Evolutionary conservation across 2,329 filamentous ascomycete species (phyloP), one percentile per base, ranked within the genome.

Genomic region (Trichophyton simii): DNA sequence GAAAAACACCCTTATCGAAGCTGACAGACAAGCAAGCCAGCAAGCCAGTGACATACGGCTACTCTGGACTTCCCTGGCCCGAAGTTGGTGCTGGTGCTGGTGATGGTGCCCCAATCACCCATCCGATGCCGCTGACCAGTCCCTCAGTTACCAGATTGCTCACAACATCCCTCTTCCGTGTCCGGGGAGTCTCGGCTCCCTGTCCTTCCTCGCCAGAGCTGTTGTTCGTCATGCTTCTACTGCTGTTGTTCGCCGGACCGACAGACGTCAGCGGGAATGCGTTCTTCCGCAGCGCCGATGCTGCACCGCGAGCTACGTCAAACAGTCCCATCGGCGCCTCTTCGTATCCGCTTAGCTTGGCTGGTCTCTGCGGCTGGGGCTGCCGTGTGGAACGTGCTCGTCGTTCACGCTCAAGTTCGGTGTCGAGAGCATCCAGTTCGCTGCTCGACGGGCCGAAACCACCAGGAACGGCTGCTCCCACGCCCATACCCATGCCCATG

Each of bases 91-190:
- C 76, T 63, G 78, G 76, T 36, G 34, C 34, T 36, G 34, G 34
- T 36, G 34, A 18, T 18, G 18, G 18, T 60, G 76, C 77, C 70
- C 84, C 84, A 60, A 87, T 70, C 61, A 86, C 81, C 84, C 84
- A 87, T 7, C 84, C 84, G 67, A 87, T 75, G 8, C 84, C 84
- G 69, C 78, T 83, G 6, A 82, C 82, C 68, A 86, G 70, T 5
- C 82, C 82, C 1, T 82, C 83, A 11, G 81, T 84, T 4, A 85
- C 83, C 71, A 83, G 83, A 72, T 79, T 85, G 62, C 83, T 83
- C 57, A 86, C 82, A 73, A 85, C 72, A 69, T 80, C 78, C 62
- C 78, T 69, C 66, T 80, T 80, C 48, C 78, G 70, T 15, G 79
- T 73, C 48, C 73, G 71, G 0, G 67, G 69, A 6, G 70, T 68